Base-by-base conservation (phyloP, 225 moss, liverwort and hornwort species). In the Lunularia cruciata region DNA sequence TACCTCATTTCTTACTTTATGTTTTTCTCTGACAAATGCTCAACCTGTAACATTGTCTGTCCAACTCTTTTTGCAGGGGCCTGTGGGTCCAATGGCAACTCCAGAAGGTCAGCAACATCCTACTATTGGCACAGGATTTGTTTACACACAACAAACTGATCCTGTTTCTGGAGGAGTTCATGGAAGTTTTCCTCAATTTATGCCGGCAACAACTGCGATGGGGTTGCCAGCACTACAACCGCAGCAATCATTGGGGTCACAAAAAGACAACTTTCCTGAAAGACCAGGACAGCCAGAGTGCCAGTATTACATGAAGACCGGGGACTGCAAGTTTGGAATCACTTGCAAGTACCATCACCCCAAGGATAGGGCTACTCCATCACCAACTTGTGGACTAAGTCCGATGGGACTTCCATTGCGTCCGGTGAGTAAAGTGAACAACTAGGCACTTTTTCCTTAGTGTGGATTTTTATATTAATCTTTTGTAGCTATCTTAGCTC, bases 281-380 rank as follows among this genome's bases (percentile, higher is more conserved):
- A 75, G 95, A 68, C 95, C 90, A 43, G 95, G 95, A 65, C 95
- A 95, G 78, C 89, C 90, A 3, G 92, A 95, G 79, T 95, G 95
- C 81, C 81, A 78, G 64, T 98, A 98, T 63, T 98, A 98, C 65
- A 98, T 98, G 89, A 98, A 93, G 76, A 98, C 98, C 0, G 98
- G 98, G 31, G 98, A 98, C 73, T 98, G 98, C 91, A 98, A 98
- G 74, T 98, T 93, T 80, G 98, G 98, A 34, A 86, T 89, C 15
- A 98, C 98, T 45, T 98, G 98, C 86, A 86, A 92, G 70, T 98
- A 91, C 75, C 90, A 98, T 82, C 98, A 98, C 69, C 98, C 98
- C 2, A 91, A 88, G 80, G 98, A 98, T 74, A 83, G 98, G 69
- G 91, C 91, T 40, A 76, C 76, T 57, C 81, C 85, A 26, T 78